Evolutionary conservation across 23 red algal genomes (phyloP).

Genomic region (Gracilaria caudata): DNA sequence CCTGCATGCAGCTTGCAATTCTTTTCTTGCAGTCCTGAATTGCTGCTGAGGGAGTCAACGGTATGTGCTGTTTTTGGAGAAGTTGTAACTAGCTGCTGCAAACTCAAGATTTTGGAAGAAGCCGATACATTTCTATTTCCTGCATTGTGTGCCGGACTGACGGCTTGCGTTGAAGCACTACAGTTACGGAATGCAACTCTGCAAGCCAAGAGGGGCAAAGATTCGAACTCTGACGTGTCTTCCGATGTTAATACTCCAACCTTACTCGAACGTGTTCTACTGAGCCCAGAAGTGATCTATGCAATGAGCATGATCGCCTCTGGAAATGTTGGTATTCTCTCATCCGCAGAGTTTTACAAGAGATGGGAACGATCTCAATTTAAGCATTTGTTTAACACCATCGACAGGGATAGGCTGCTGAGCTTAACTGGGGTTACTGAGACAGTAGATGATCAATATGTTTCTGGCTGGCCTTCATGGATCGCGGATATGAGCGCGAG

Average conservation of each 20-base stretch:
- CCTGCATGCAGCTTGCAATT: constrained; percentile 52
- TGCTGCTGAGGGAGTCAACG: constrained; percentile 37
- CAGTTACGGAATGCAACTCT: constrained; percentile 36
- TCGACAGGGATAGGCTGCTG: constrained; percentile 28
- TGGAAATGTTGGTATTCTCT: constrained; percentile 28
- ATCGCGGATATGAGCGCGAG: constrained; percentile 63
- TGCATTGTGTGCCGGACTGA: constrained; percentile 37
- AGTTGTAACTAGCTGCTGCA: constrained; percentile 28
- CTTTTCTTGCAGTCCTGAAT: constrained; percentile 37
- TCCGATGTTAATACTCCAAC: not conserved
- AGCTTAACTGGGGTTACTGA: not conserved
- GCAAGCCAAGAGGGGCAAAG: constrained; percentile 13
- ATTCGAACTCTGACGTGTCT: no score
- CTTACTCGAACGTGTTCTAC: constrained; percentile 42
- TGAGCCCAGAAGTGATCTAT: constrained; percentile 46
- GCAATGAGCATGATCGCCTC: constrained; percentile 58
- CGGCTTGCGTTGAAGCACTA: constrained; percentile 45
- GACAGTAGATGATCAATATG: constrained; percentile 1
- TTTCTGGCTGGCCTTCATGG: constrained; percentile 29
- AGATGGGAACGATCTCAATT: constrained; percentile 46
- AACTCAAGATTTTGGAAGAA: constrained; percentile 17
- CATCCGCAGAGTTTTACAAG: constrained; percentile 17
- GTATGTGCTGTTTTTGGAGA: constrained; percentile 44
- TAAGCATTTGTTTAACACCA: constrained; percentile 13
- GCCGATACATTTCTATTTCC: constrained; percentile 57